Conservation (phyloP, 2,329 filamentous ascomycete genomes). For the Beauveria australis region DNA sequence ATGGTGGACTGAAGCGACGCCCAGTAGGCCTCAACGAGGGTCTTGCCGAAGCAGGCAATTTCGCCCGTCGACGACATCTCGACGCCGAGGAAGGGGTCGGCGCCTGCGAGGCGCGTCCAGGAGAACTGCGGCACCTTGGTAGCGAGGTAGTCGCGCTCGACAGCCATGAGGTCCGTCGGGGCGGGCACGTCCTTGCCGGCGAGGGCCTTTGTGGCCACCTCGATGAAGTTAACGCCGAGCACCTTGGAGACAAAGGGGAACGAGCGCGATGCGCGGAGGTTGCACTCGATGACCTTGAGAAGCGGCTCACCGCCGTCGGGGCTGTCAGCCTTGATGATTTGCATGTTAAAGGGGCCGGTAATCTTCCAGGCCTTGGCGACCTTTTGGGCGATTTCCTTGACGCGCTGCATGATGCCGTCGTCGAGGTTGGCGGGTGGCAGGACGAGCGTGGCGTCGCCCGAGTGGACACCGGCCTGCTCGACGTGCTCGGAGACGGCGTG, state of each 20-base stretch:
- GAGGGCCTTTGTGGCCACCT: conserved; percentile 87
- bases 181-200: conserved; percentile 77
- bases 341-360: conserved; percentile 99
- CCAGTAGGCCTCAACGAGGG: conserved; percentile 97
- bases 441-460: conserved; percentile 90
- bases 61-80: conserved; percentile 97
- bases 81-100: conserved; percentile 94
- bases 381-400: conserved; percentile 94
- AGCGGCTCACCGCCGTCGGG: conserved; percentile 65
- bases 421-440: conserved; percentile 80
- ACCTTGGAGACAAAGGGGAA: conserved; percentile 99
- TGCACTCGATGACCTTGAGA: conserved; percentile 97
- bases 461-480: conserved; percentile 96
- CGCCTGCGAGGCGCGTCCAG: conserved; percentile 94
- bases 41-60: conserved; percentile 97
- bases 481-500: conserved; percentile 95
- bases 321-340: conserved; percentile 89
- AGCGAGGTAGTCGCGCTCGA: conserved; percentile 84
- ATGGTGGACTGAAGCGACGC: conserved; percentile 90
- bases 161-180: conserved; percentile 78
- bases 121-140: conserved; percentile 99
- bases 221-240: conserved; percentile 92
- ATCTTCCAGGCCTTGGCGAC: conserved; percentile 96
- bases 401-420: conserved; percentile 65
- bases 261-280: conserved; percentile 90